These are phyloP conservation scores for Quillaja saponaria DNA, from an alignment of 306 rosid species.

Conservation along the genomic window DNA sequence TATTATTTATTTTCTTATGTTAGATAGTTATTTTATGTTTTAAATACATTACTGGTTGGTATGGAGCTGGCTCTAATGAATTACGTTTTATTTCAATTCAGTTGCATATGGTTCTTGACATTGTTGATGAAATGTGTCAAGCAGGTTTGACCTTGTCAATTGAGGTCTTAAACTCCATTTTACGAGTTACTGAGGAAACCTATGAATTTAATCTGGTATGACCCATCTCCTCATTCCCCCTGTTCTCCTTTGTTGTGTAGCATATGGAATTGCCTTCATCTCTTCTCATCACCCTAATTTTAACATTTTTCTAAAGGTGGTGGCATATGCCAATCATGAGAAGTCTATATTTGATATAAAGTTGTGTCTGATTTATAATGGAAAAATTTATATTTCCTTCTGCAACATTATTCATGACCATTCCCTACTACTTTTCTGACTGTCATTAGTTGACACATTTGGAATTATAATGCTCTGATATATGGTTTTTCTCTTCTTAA, in stretches of 20 bases:
- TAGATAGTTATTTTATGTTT: not conserved
- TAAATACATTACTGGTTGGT: not conserved
- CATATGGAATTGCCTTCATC: slow-evolving; percentile 3
- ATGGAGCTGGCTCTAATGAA: not conserved
- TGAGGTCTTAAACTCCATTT: slow-evolving; percentile 47
- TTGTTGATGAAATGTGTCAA: slow-evolving; percentile 65
- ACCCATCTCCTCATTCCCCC: slow-evolving; percentile 18
- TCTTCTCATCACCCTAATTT: slow-evolving; percentile 3
- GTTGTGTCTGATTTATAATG: slow-evolving; percentile 9
- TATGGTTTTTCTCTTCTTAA: slow-evolving; percentile 17
- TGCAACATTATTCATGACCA: not conserved
- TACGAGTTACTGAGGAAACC: slow-evolving; percentile 51
- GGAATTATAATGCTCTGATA: slow-evolving; percentile 21
- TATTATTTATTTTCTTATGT: slow-evolving; percentile 24
- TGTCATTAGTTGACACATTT: not conserved
- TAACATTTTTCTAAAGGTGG: not conserved
- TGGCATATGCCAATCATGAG: slow-evolving; percentile 1
- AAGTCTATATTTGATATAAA: slow-evolving; percentile 10
- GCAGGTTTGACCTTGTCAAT: slow-evolving; percentile 52
- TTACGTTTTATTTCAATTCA: slow-evolving; percentile 27
- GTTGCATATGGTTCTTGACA: slow-evolving; percentile 70
- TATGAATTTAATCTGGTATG: slow-evolving; percentile 72
- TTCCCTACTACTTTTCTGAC: not conserved
- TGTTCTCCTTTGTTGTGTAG: slow-evolving; percentile 23
- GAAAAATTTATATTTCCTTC: slow-evolving; percentile 22